phyloP scores from a whole-genome alignment of 148 eudicot genomes.

The Oxyria digyna region DNA sequence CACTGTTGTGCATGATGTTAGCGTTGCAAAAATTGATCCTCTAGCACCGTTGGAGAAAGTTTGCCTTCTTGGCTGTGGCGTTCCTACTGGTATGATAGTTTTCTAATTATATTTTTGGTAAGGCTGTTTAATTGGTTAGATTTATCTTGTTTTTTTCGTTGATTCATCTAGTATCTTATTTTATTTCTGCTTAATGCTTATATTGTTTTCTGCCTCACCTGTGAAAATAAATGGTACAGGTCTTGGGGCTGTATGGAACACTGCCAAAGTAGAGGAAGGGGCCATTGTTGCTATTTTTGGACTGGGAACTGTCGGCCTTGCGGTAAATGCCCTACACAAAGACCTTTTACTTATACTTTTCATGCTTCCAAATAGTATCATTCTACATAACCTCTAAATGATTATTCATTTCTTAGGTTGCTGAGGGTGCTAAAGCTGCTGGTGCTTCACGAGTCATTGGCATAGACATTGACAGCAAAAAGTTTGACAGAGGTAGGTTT shows the following conservation, averaged over 20 bases:
- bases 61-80: conserved; percentile 99
- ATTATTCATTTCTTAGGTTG: conserved; percentile 44
- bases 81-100: conserved; percentile 59
- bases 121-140: background rate
- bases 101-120: too few species aligned
- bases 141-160: background rate
- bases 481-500: conserved; percentile 60
- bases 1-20: conserved; percentile 97
- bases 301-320: conserved; percentile 97
- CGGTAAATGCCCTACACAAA: conserved; percentile 38
- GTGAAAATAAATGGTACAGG: conserved; percentile 23
- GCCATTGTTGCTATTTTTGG: conserved; percentile 98
- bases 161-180: background rate
- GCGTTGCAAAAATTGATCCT: conserved; percentile 96
- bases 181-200: background rate
- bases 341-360: background rate
- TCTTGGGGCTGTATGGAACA: conserved; percentile 99
- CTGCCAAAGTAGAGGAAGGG: conserved; percentile 96
- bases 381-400: background rate
- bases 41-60: conserved; percentile 94
- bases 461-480: conserved; percentile 81
- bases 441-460: conserved; percentile 50
- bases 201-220: background rate
- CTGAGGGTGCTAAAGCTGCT: conserved; percentile 49
- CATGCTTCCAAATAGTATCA: background rate